Base-by-base conservation (phyloP, 345 rosid species). In the Crucihimalaya himalaica region DNA sequence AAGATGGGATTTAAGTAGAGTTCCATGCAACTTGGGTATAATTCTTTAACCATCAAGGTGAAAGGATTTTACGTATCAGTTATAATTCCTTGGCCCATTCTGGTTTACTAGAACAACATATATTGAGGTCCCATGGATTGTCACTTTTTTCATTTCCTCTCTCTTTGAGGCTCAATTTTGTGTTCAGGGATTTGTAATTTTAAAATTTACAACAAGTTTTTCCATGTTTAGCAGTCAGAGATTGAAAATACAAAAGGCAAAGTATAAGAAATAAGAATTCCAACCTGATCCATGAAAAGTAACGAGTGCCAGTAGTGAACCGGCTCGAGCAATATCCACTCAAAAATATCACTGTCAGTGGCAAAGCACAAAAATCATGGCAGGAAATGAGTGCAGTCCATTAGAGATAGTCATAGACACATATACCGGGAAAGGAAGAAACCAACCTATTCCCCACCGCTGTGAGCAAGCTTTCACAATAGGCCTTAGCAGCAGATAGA, bases 281-380 rank as follows among this genome's bases (percentile, higher is more conserved):
- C 55, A 80, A 93, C 98, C 98, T 91, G 90, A 79, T 94, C 98
- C 98, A 91, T 94, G 78, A 89, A 94, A 71, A 94, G 97, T 77
- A 94, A 83, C 20, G 96, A 86, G 78, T 89, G 87, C 98, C 97
- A 91, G 81, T 82, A 94, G 76, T 86, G 86, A 80, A 83, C 59
- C 6, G 86, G 90, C 79, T 94, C 97, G 65, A 94, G 91, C 81
- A 85, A 87, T 63, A 94, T 84, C 97, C 96, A 89, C 77, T 91
- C 90, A 25, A 91, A 91, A 40, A 89, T 81, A 74, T 91, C 95
- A 68, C 98, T 93, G 83, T 42, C 71, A 66, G 46, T 48, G 60
- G 61, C 37, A 63, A 73, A 78, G 63, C 69, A 50, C 72, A 71
- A 68, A 51, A 63, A 63, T 35, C 35, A 64, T 70, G 39, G 43